These are phyloP conservation scores for Boehmeria nivea DNA, from an alignment of 306 rosid species.

Conservation along the genomic window DNA sequence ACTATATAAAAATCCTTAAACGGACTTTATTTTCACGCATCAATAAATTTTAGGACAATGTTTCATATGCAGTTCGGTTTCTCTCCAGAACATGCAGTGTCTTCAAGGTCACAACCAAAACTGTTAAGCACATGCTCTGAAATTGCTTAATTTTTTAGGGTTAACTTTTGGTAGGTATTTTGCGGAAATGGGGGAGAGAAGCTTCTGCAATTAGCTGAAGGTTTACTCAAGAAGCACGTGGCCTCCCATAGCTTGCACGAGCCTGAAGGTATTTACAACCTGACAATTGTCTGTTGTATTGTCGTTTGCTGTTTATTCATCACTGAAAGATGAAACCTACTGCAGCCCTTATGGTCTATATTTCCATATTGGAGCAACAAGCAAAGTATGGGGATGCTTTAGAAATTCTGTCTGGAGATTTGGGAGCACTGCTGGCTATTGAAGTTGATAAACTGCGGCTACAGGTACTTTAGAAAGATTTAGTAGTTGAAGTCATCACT, in stretches of 20 bases:
- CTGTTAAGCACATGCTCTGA: neutral
- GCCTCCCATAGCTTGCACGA: constrained; percentile 86
- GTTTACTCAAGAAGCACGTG: constrained; percentile 88
- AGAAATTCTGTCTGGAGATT: constrained; percentile 82
- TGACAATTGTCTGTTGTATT: constrained; percentile 10
- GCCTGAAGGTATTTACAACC: constrained; percentile 67
- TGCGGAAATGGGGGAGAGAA: constrained; percentile 83
- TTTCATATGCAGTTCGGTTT: no score
- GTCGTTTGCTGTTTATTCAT: constrained; percentile 5
- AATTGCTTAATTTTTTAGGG: constrained; percentile 5
- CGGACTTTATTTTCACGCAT: no score
- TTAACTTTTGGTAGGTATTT: constrained; percentile 54
- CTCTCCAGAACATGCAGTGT: no score
- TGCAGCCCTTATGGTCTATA: constrained; percentile 82
- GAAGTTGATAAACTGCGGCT: constrained; percentile 89
- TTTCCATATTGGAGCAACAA: constrained; percentile 92
- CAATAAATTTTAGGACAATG: no score
- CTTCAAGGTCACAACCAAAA: no score
- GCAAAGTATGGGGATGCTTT: constrained; percentile 88
- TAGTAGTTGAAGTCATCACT: neutral
- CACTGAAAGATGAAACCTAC: constrained; percentile 27
- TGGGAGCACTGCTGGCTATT: constrained; percentile 72
- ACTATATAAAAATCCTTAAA: no score
- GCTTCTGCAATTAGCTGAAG: constrained; percentile 85
- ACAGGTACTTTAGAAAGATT: constrained; percentile 63